Evolutionary conservation across 164 flowering plant species (phyloP).

Genomic region (Amborella trichopoda): DNA sequence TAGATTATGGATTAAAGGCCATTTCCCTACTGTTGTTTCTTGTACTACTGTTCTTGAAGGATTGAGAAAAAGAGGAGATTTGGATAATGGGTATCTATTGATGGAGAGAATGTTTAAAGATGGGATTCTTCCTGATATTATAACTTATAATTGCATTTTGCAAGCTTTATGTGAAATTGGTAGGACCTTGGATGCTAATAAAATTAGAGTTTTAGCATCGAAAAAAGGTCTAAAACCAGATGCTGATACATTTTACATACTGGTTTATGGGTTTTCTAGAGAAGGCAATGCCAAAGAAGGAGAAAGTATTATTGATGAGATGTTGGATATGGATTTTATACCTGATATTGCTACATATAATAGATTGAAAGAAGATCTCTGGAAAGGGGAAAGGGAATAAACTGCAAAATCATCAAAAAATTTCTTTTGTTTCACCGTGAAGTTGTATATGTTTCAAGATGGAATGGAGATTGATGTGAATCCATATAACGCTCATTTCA

Average conservation of each 20-base stretch:
- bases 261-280: slow-evolving; percentile 50
- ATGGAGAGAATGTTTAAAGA: slow-evolving; percentile 54
- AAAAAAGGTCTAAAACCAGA: slow-evolving; percentile 53
- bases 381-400: slow-evolving; percentile 7
- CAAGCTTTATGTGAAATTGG: slow-evolving; percentile 44
- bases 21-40: slow-evolving; percentile 36
- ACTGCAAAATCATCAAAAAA: too few species aligned
- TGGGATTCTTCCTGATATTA: slow-evolving; percentile 47
- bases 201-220: slow-evolving; percentile 53
- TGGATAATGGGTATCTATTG: slow-evolving; percentile 32
- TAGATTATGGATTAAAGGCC: slow-evolving; percentile 47
- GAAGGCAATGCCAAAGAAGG: slow-evolving; percentile 64
- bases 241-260: slow-evolving; percentile 36
- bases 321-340: slow-evolving; percentile 74
- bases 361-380: slow-evolving; percentile 40
- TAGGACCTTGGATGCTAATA: slow-evolving; percentile 51
- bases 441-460: too few species aligned
- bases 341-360: slow-evolving; percentile 76
- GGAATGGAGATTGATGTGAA: too few species aligned
- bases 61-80: slow-evolving; percentile 26
- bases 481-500: too few species aligned
- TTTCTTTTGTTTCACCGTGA: too few species aligned
- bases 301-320: slow-evolving; percentile 51
- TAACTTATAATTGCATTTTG: slow-evolving; percentile 67
- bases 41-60: slow-evolving; percentile 69